phyloP scores from a whole-genome alignment of 1,284 basidiomycete species.

The Phlebopus sp. region DNA sequence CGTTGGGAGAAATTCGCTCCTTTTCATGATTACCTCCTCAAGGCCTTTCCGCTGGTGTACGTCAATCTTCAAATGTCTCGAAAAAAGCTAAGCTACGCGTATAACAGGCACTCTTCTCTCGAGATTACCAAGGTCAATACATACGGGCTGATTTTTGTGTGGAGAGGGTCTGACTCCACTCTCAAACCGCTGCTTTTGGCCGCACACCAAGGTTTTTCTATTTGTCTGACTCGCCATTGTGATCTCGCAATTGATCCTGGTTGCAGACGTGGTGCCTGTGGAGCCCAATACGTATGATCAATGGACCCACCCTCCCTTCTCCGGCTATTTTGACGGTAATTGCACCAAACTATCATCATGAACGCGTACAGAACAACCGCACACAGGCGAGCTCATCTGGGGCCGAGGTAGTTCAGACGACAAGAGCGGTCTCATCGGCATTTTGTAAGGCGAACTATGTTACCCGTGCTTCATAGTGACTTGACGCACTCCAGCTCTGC shows the following conservation, averaged over 20 bases:
- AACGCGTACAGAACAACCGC: neutral
- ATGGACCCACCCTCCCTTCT: conserved; percentile 58
- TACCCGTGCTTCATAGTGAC: neutral
- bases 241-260: neutral
- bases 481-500: conserved; percentile 14
- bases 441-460: conserved; percentile 29
- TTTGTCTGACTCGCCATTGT: neutral
- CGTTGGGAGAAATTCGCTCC: conserved; percentile 45
- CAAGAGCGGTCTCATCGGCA: conserved; percentile 49
- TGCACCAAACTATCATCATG: neutral
- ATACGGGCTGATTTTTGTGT: conserved; percentile 63
- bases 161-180: conserved; percentile 51
- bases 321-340: conserved; percentile 47
- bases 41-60: conserved; percentile 42
- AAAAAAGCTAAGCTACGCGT: neutral
- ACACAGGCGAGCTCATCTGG: conserved; percentile 42
- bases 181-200: conserved; percentile 67
- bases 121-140: conserved; percentile 59
- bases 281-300: conserved; percentile 48
- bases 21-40: conserved; percentile 43
- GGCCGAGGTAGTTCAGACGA: conserved; percentile 51
- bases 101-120: conserved; percentile 47
- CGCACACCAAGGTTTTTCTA: conserved; percentile 58
- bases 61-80: conserved; percentile 4
- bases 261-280: conserved; percentile 57